These are phyloP conservation scores for Stellera chamaejasme DNA, from an alignment of 345 rosid genomes.

Conservation along the genomic window DNA sequence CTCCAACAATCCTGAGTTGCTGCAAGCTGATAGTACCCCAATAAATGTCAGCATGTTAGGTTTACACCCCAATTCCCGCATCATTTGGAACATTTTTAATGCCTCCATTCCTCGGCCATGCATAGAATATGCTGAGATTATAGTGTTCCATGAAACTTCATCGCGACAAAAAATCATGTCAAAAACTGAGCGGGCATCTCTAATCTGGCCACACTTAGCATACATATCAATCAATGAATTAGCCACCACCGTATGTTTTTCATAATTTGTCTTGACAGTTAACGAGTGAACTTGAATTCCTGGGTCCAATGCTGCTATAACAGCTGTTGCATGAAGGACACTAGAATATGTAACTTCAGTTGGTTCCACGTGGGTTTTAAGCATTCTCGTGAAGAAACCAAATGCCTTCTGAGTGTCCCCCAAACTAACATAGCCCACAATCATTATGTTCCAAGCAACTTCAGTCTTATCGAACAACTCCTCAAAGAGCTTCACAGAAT, in stretches of 20 bases:
- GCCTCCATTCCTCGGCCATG: slow-evolving; percentile 62
- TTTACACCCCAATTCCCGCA: slow-evolving; percentile 45
- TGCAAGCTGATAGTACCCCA: slow-evolving; percentile 74
- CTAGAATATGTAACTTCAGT: slow-evolving; percentile 85
- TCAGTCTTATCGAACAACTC: slow-evolving; percentile 40
- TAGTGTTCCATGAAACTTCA: slow-evolving; percentile 66
- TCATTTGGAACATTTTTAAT: slow-evolving; percentile 41
- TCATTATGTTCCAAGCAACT: slow-evolving; percentile 81
- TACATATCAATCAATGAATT: slow-evolving; percentile 92
- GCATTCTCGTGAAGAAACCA: slow-evolving; percentile 47
- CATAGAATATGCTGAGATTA: slow-evolving; percentile 80
- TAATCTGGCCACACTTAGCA: slow-evolving; percentile 79
- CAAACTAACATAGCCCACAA: slow-evolving; percentile 56
- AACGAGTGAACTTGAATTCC: slow-evolving; percentile 69
- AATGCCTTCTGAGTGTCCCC: slow-evolving; percentile 58
- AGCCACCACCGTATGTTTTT: slow-evolving; percentile 38
- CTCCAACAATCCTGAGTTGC: slow-evolving; percentile 62
- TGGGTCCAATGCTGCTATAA: slow-evolving; percentile 63
- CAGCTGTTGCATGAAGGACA: slow-evolving; percentile 65
- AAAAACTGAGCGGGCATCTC: slow-evolving; percentile 51
- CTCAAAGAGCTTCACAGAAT: slow-evolving; percentile 45
- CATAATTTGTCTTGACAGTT: slow-evolving; percentile 47
- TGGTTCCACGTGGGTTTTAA: slow-evolving; percentile 34
- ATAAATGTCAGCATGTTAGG: slow-evolving; percentile 66
- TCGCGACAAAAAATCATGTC: slow-evolving; percentile 35